Conservation (phyloP, 768 basidiomycete genomes). For the Boletus subcaerulescens region DNA sequence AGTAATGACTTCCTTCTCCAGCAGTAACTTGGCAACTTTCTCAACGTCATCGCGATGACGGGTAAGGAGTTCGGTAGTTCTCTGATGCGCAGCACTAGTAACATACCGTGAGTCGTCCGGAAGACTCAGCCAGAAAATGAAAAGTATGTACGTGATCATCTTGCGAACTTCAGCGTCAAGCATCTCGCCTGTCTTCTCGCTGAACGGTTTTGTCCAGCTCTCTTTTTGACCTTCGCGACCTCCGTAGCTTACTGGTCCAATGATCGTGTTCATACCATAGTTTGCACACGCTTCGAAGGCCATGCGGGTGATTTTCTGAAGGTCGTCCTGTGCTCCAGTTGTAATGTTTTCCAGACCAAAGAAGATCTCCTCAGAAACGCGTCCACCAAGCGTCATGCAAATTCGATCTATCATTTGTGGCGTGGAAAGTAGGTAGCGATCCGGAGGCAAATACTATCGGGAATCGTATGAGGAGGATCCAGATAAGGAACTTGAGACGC, state of each 20-base stretch:
- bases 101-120: slow-evolving; percentile 8
- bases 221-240: slow-evolving; percentile 82
- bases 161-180: slow-evolving; percentile 88
- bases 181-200: slow-evolving; percentile 95
- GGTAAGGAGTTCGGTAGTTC: slow-evolving; percentile 79
- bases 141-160: slow-evolving; percentile 73
- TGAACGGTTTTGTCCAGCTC: slow-evolving; percentile 95
- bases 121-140: neutral
- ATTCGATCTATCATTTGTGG: slow-evolving; percentile 95
- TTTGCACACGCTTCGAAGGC: slow-evolving; percentile 94
- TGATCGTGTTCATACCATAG: slow-evolving; percentile 94
- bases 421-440: slow-evolving; percentile 92
- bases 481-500: slow-evolving; percentile 11
- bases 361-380: slow-evolving; percentile 98
- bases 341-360: slow-evolving; percentile 91
- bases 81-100: slow-evolving; percentile 67
- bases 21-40: slow-evolving; percentile 83
- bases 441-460: slow-evolving; percentile 84
- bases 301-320: slow-evolving; percentile 97
- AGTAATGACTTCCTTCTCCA: slow-evolving; percentile 96
- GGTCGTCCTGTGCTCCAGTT: slow-evolving; percentile 96
- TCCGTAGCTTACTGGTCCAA: slow-evolving; percentile 96
- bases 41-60: slow-evolving; percentile 85
- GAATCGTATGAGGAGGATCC: slow-evolving; percentile 8
- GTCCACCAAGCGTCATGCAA: slow-evolving; percentile 97